These are phyloP conservation scores for Calonectria pteridis DNA, from an alignment of 2,329 filamentous ascomycete genomes.

Conservation along the genomic window DNA sequence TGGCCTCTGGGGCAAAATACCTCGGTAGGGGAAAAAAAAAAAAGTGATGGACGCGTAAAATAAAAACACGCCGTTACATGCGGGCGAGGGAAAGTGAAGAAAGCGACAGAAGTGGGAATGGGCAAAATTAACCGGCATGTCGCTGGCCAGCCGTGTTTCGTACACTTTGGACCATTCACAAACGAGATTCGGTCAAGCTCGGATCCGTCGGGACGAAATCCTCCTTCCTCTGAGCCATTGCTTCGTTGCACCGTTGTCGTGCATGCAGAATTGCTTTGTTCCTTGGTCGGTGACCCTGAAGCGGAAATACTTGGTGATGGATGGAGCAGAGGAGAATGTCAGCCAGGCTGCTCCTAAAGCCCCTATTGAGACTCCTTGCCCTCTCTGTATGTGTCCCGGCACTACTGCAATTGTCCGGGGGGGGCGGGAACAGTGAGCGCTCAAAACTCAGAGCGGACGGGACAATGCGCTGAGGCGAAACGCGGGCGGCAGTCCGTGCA, in stretches of 20 bases:
- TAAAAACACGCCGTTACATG: not conserved
- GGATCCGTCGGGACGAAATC: constrained; percentile 14
- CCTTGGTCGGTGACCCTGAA: not conserved
- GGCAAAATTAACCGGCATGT: constrained; percentile 16
- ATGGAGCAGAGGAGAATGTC: not conserved
- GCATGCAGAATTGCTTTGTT: constrained; percentile 17
- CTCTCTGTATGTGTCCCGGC: constrained; percentile 1
- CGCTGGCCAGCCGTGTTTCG: constrained; percentile 8
- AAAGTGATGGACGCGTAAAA: not conserved
- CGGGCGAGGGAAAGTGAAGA: not conserved
- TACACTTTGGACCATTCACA: not conserved
- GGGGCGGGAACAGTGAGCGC: constrained; percentile 25
- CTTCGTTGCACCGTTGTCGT: constrained; percentile 8
- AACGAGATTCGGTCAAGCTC: constrained; percentile 12
- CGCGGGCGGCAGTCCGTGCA: constrained; percentile 32
- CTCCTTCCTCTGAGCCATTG: not conserved
- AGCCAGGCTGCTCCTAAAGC: not conserved
- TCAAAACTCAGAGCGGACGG: constrained; percentile 15
- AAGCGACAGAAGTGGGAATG: not conserved
- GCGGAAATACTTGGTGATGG: constrained; percentile 1
- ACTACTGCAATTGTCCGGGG: constrained; percentile 21
- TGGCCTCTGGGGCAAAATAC: constrained; percentile 5
- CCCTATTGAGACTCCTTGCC: not conserved
- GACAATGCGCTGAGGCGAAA: constrained; percentile 29
- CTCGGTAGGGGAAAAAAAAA: constrained; percentile 1